Base-by-base conservation (phyloP, 1,284 basidiomycete species). In the Schizopora paradoxa region DNA sequence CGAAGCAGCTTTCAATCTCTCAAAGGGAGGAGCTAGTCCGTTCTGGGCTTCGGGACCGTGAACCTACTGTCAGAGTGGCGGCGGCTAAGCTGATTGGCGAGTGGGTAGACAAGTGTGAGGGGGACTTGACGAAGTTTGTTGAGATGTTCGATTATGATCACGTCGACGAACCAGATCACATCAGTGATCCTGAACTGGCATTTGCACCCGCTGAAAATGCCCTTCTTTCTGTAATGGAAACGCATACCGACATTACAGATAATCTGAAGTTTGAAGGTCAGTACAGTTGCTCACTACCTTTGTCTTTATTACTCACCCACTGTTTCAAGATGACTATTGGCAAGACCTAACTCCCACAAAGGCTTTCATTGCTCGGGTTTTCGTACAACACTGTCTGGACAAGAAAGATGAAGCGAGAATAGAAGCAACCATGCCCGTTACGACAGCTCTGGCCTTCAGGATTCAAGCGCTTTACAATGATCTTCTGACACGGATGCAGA, bases 41-140 rank as follows among this genome's bases (percentile, higher is more conserved):
- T 35, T 82, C 87, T 53, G 94, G 94, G 0, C 71, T 97, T 2
- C 87, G 90, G 0, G 95, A 97, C 63, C 74, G 94, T 38, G 93
- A 96, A 54, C 77, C 80, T 0, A 71, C 66, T n/a, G 93, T 98
- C 4, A 73, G 86, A 31, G 75, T 82, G 19, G 90, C 91, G 0
- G 85, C 88, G 0, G 84, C 78, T 2, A 84, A 81, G 40, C 74
- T 95, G 49, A 67, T 93, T n/a, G 76, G 75, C 0, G 72, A 72
- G 6, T 94, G 90, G 90, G 78, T 88, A 13, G 84, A 88, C 10
- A 26, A 47, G 14, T 27, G 55, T 10, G 48, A 56, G n/a, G 57
- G 59, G n/a, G 61, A 66, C 42, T 35, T 79, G 6, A 44, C 74
- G 0, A 76, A 77, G 52, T 78, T 90, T 51, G 61, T 89, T 0